Evolutionary conservation across 192 early-diverging fungal species (phyloP).

Genomic region (Backusella luteola): DNA sequence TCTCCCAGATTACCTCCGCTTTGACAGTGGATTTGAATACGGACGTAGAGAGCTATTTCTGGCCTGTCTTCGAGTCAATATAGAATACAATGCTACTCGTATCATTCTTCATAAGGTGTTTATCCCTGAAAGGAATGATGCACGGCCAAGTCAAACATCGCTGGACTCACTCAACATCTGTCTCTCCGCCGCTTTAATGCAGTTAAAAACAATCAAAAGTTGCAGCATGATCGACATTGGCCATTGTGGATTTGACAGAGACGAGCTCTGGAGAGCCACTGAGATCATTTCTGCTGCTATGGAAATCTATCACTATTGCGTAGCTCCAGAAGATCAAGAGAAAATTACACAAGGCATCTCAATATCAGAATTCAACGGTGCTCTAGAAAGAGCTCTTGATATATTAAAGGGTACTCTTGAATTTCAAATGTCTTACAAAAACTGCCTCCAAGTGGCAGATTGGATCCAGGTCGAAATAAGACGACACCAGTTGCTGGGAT

Average conservation of each 20-base stretch:
- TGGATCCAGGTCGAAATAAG: slow-evolving; percentile 38
- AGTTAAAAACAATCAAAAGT: slow-evolving; percentile 23
- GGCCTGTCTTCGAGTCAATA: slow-evolving; percentile 29
- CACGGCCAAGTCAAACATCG: slow-evolving; percentile 15
- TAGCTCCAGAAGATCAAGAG: neutral
- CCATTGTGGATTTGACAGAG: slow-evolving; percentile 36
- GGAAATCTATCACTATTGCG: slow-evolving; percentile 18
- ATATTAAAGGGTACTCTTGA: slow-evolving; percentile 27
- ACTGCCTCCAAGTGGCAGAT: slow-evolving; percentile 27
- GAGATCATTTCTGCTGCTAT: slow-evolving; percentile 29
- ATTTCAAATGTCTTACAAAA: slow-evolving; percentile 18
- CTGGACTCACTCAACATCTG: slow-evolving; percentile 34
- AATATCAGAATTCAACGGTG: slow-evolving; percentile 15
- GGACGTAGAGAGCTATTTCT: slow-evolving; percentile 33
- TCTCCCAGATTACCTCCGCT: slow-evolving; percentile 28
- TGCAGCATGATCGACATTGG: slow-evolving; percentile 9
- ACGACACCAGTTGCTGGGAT: slow-evolving; percentile 1
- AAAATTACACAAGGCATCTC: slow-evolving; percentile 18
- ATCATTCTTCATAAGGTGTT: slow-evolving; percentile 38
- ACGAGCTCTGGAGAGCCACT: slow-evolving; percentile 37
- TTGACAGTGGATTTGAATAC: slow-evolving; percentile 40
- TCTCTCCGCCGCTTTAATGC: slow-evolving; percentile 20
- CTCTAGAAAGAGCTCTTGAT: slow-evolving; percentile 16
- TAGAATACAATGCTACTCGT: slow-evolving; percentile 39
- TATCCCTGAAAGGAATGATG: slow-evolving; percentile 28